Base-by-base conservation (phyloP, 208 protist species). In the Leishmania tropica region DNA sequence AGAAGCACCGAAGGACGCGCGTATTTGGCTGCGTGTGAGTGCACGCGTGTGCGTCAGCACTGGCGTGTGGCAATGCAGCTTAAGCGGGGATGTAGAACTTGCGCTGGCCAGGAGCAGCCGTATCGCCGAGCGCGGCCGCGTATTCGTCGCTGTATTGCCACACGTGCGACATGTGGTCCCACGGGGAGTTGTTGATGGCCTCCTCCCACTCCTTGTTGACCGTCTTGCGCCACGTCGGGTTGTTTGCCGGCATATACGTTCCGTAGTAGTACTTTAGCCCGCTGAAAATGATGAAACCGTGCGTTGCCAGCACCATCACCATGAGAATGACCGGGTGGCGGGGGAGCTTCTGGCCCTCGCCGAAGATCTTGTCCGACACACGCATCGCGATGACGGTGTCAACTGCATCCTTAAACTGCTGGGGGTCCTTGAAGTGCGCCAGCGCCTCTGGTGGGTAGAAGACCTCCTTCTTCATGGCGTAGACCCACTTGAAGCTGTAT, bases 161-260 rank as follows among this genome's bases (percentile, higher is more conserved):
- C 71, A 97, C 92, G 75, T 97, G 94, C 35, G 94, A 97, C 91
- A 95, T 95, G 91, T 97, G 94, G 75, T 97, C 92, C 94, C 94
- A 97, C 72, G 94, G 94, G 21, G 94, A 97, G 85, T 85, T 97
- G 88, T 95, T 94, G 81, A 97, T 97, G 37, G 94, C 94, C 88
- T 97, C 94, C 89, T 97, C 94, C 94, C 94, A 97, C 88, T 97
- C 94, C 87, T 97, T 97, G 87, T 97, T 97, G 83, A 97, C 90
- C 10, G 90, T 88, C 85, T 97, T 97, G 53, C 94, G 89, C 94
- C 94, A 97, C n/a, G 92, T 94, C 67, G 94, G 94, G 84, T 95
- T 97, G 83, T 94, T 95, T 45, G 94, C 92, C 24, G 94, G 94
- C 82, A 96, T 81, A 81, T 95, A 76, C 17, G 81, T 86, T 47